These are phyloP conservation scores for Ilyonectria robusta DNA, from an alignment of 2,329 filamentous ascomycete species.

Conservation along the genomic window DNA sequence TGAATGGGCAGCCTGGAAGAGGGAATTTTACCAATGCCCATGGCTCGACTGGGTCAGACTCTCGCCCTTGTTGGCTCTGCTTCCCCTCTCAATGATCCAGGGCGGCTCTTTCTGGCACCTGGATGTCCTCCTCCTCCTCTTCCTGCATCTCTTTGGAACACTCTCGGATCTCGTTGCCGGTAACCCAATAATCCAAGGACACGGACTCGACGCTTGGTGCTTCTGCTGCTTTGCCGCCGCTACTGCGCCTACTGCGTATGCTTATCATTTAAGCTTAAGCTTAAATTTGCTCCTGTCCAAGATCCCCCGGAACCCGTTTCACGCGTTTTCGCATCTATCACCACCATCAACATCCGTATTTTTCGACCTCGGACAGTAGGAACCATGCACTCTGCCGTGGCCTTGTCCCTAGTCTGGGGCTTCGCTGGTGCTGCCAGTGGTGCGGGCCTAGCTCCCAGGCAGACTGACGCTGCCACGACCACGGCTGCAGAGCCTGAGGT, in stretches of 20 bases:
- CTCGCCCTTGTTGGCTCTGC: background rate
- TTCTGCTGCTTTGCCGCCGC: background rate
- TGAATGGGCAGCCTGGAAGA: background rate
- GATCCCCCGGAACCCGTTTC: background rate
- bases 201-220: background rate
- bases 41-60: background rate
- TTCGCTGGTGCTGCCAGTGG: constrained; percentile 33
- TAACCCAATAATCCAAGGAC: constrained; percentile 4
- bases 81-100: background rate
- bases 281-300: background rate
- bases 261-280: constrained; percentile 20
- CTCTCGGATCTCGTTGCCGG: constrained; percentile 17
- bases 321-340: background rate
- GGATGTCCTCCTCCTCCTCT: background rate
- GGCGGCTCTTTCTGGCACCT: background rate
- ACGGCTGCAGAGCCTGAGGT: constrained; percentile 44
- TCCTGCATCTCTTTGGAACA: constrained; percentile 3
- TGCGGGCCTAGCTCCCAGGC: constrained; percentile 47
- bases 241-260: constrained; percentile 12
- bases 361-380: background rate
- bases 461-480: constrained; percentile 50
- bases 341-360: background rate
- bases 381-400: constrained; percentile 33
- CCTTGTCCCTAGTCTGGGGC: constrained; percentile 38
- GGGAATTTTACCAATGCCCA: constrained; percentile 10